Base-by-base conservation (phyloP, 768 basidiomycete genomes). In the Pholiota microspora region DNA sequence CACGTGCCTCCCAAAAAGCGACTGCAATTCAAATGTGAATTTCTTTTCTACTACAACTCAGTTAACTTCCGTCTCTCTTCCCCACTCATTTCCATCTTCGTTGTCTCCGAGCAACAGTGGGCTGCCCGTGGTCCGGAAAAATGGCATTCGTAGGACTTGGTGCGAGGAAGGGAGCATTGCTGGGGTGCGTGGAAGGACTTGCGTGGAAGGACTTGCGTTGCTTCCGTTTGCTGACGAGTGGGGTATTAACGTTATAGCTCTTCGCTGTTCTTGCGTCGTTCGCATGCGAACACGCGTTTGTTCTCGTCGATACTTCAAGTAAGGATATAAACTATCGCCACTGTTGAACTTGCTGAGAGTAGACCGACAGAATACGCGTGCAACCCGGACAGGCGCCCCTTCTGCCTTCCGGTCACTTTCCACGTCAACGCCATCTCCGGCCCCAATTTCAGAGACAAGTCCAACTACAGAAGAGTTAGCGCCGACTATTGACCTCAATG, bases 241-340 rank as follows among this genome's bases (percentile, higher is more conserved):
- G 53, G 31, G 21, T 3, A 27, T 24, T 28, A n/a, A n/a, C n/a
- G n/a, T 9, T 15, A 3, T 34, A 49, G 35, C 36, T 36, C 47
- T 23, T 42, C 47, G 3, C 15, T 49, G 29, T n/a, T 36, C n/a
- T 28, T 45, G 18, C 34, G 52, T 16, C 31, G 47, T 16, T 55
- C 54, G 13, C 49, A 55, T 18, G 48, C 54, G 13, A 55, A 55
- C 27, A 32, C 54, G 38, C 54, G 36, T 5, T 27, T 49, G 21
- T 49, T 55, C 40, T 55, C 54, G 5, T 49, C 54, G 27, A 4
- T 55, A 32, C 16, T 55, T 8, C 38, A 42, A 16, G 47, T 48
- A 5, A 42, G 27, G 8, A 13, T 6, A 2, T 6, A 6, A 34
- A 13, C 15, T 23, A 12, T 31, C 7, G n/a, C 8, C 10, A 28